Percentiles rank a stretch among this genome's conserved stretches.
These are phyloP conservation scores for Hemileia vastatrix DNA, from an alignment of 1,284 basidiomycete species.

Conservation along the genomic window DNA sequence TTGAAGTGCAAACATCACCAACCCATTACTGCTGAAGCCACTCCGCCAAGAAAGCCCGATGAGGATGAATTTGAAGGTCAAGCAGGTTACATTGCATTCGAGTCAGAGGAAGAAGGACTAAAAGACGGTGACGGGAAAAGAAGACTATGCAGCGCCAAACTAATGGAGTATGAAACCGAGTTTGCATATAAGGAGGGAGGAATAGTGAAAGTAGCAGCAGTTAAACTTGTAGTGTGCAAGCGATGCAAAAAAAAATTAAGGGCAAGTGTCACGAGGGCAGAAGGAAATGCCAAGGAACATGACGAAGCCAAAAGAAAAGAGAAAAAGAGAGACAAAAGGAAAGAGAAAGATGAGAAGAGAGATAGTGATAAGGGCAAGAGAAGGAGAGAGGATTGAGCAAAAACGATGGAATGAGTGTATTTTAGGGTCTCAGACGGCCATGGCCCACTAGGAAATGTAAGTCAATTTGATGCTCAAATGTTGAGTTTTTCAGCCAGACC, in stretches of 20 bases:
- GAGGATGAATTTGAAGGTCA: constrained; percentile 6
- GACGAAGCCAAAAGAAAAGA: too few species aligned
- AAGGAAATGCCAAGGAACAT: background rate
- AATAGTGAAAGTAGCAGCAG: constrained; percentile 8
- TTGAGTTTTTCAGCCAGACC: too few species aligned
- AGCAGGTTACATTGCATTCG: constrained; percentile 12
- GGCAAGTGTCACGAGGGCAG: background rate
- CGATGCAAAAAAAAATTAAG: constrained; percentile 18
- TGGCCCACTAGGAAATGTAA: too few species aligned
- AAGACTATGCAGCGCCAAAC: background rate
- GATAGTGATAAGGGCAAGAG: too few species aligned
- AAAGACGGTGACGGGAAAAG: background rate
- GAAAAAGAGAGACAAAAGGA: too few species aligned
- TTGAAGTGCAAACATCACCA: constrained; percentile 15
- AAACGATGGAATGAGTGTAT: too few species aligned
- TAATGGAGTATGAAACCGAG: constrained; percentile 9
- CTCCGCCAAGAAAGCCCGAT: background rate
- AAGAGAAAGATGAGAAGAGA: too few species aligned
- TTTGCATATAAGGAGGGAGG: constrained; percentile 21
- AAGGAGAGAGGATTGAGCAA: too few species aligned
- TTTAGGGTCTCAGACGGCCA: too few species aligned
- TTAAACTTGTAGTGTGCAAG: constrained; percentile 18
- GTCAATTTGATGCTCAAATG: too few species aligned
- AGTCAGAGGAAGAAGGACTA: background rate
- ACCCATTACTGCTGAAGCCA: background rate